Evolutionary conservation across 352 stramenopile genomes (phyloP), one percentile per base, ranked within the genome.

Genomic region (Globisporangium alternatum): DNA sequence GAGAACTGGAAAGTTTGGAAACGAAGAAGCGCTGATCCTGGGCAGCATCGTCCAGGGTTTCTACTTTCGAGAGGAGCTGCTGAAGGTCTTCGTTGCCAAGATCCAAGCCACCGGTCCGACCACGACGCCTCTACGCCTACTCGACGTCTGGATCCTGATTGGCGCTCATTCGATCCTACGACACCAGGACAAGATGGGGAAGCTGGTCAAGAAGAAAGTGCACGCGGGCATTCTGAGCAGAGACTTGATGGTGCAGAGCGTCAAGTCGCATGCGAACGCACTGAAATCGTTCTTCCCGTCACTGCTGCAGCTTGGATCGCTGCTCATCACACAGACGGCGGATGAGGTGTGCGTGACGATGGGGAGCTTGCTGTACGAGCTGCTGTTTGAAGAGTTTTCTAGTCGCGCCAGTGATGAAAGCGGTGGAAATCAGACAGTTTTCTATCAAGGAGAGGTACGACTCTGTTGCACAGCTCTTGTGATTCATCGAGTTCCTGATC

Each of bases 351-450:
- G 75, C 44, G 57, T 65, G 5, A 13, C 48, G 5, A 69, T 80
- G 47, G 80, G 78, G 1, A 68, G 51, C 6, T 37, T 85, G n/a
- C 48, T 88, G 12, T 81, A 77, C 30, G 65, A 84, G 58, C 8
- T 86, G 13, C 58, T 88, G 0, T 88, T 86, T 48, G 72, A 85
- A 35, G 76, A 89, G 56, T 78, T 85, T 15, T 75, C 77, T 1
- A 55, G 47, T 1, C 44, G 28, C 13, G 47, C 15, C 6, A 58
- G 61, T 30, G 47, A 65, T 28, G 66, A 71, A 17, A 63, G 51
- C 15, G 63, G 31, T 21, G 71, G 56, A 10, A 59, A 54, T 17
- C 66, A 80, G 48, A 69, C 69, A 0, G 65, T 55, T 10, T 83
- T 82, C 30, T 86, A 86, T 49, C 75, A 82, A 53, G 72, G 75